Base-by-base conservation (phyloP, 2,329 filamentous ascomycete species). In the Penicillium italicum region DNA sequence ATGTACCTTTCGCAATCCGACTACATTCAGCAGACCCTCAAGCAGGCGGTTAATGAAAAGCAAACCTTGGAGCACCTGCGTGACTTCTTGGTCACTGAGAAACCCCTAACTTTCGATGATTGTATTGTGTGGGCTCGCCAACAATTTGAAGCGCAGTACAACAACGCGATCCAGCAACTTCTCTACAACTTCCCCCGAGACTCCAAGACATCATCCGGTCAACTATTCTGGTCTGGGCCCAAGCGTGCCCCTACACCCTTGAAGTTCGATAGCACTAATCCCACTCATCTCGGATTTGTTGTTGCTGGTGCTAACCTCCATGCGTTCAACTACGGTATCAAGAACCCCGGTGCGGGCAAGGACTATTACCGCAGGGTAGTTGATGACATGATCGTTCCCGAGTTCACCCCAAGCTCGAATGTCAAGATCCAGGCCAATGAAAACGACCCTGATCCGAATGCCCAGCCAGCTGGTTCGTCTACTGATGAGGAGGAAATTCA, bases 381-480 rank as follows among this genome's bases (percentile, higher is more conserved):
- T 48, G 89, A 96, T 58, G 88, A 92, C 66, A 91, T 97, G 82
- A 96, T 97, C 62, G 86, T 99, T 54, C 92, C 94, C 3, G 94
- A 99, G 72, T 99, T 99, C 74, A 85, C 86, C 52, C 94, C 94
- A 1, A 91, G 92, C 64, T 85, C 92, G 2, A 87, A 86, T 53
- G 90, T 99, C 69, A 97, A 94, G 82, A 99, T 99, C 60, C 94
- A 99, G 75, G 93, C 92, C 4, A 90, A 91, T 70, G 94, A 99
- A 63, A 95, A 87, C 70, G 94, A 99, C 56, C 91, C 92, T 33
- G 94, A 97, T 71, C 93, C 93, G 57, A 96, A 96, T 68, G 85
- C 89, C 18, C 80, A 80, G 57, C 75, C 76, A 30, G 66, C 73
- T 10, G 76, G 77, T 40, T 72, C 70, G 1, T 85, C 86, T 54